Evolutionary conservation across 176 grass and related monocot species (phyloP).

Genomic region (Avena eriantha): DNA sequence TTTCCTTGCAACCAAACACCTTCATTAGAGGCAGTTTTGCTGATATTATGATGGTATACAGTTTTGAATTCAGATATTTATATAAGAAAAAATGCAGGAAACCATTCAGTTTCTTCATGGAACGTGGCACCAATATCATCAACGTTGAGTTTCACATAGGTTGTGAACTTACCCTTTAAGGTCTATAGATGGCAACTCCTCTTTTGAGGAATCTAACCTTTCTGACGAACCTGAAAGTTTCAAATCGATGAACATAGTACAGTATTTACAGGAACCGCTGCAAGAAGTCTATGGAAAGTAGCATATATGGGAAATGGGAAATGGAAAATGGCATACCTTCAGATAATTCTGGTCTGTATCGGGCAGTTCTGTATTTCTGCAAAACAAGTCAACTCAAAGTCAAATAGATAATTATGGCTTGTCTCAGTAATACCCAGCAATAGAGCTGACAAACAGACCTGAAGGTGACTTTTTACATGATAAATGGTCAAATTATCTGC

Average conservation of each 20-base stretch:
- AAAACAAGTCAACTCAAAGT: slow-evolving; percentile 45
- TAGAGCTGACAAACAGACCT: slow-evolving; percentile 56
- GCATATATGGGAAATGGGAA: slow-evolving; percentile 2
- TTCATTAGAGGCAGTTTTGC: slow-evolving; percentile 6
- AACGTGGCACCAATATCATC: slow-evolving; percentile 1
- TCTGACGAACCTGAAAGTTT: slow-evolving; percentile 59
- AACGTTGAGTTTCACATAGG: neutral
- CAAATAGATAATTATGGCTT: slow-evolving; percentile 34
- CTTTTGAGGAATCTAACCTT: slow-evolving; percentile 61
- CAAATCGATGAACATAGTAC: slow-evolving; percentile 33
- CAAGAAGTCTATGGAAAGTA: slow-evolving; percentile 12
- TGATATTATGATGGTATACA: slow-evolving; percentile 22
- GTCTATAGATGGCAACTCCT: slow-evolving; percentile 75
- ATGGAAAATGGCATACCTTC: slow-evolving; percentile 64
- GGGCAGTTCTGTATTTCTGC: slow-evolving; percentile 99
- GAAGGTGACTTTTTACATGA: slow-evolving; percentile 99
- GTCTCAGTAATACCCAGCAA: slow-evolving; percentile 13
- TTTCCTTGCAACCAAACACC: neutral
- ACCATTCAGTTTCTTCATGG: neutral
- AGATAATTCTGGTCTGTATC: slow-evolving; percentile 85
- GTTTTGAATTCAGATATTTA: slow-evolving; percentile 1
- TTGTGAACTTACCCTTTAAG: slow-evolving; percentile 70
- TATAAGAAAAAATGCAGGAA: neutral
- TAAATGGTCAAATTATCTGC: slow-evolving; percentile 98
- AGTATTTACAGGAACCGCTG: slow-evolving; percentile 7